These are phyloP conservation scores for Halenospora varia DNA, from an alignment of 495 filamentous ascomycete species.

Conservation along the genomic window DNA sequence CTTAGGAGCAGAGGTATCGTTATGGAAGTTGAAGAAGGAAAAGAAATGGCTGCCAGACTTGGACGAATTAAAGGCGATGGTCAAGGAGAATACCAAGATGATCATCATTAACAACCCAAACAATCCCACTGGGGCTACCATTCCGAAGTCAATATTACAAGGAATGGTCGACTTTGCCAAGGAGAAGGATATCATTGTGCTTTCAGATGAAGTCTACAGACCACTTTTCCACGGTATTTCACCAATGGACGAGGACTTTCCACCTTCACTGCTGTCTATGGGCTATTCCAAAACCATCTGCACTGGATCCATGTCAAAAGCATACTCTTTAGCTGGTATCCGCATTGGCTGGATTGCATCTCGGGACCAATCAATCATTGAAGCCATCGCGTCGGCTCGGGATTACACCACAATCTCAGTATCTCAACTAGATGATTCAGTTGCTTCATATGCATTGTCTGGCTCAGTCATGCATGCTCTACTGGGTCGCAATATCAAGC, in stretches of 20 bases:
- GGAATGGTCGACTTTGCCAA: slow-evolving; percentile 62
- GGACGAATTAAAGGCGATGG: slow-evolving; percentile 60
- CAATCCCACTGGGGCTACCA: slow-evolving; percentile 78
- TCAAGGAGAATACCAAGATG: slow-evolving; percentile 71
- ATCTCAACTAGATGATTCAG: slow-evolving; percentile 72
- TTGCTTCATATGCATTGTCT: slow-evolving; percentile 72
- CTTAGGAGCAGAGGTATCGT: slow-evolving; percentile 73
- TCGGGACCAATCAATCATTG: slow-evolving; percentile 56
- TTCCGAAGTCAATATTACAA: slow-evolving; percentile 55
- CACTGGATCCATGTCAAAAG: slow-evolving; percentile 83
- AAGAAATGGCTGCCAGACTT: slow-evolving; percentile 66
- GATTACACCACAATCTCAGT: slow-evolving; percentile 89
- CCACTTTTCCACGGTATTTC: slow-evolving; percentile 72
- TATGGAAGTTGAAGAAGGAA: slow-evolving; percentile 69
- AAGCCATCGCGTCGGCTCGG: slow-evolving; percentile 59
- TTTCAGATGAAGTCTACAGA: slow-evolving; percentile 83
- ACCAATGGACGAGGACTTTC: slow-evolving; percentile 46
- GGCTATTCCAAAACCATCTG: slow-evolving; percentile 66
- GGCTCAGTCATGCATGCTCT: slow-evolving; percentile 60
- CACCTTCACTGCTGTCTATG: slow-evolving; percentile 66
- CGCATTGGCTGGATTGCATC: slow-evolving; percentile 82
- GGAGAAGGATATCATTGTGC: slow-evolving; percentile 58
- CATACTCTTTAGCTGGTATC: slow-evolving; percentile 80
- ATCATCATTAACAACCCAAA: slow-evolving; percentile 73
- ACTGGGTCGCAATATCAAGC: slow-evolving; percentile 61